phyloP scores from a whole-genome alignment of 2,329 filamentous ascomycete genomes.

The Beauveria caledonica region DNA sequence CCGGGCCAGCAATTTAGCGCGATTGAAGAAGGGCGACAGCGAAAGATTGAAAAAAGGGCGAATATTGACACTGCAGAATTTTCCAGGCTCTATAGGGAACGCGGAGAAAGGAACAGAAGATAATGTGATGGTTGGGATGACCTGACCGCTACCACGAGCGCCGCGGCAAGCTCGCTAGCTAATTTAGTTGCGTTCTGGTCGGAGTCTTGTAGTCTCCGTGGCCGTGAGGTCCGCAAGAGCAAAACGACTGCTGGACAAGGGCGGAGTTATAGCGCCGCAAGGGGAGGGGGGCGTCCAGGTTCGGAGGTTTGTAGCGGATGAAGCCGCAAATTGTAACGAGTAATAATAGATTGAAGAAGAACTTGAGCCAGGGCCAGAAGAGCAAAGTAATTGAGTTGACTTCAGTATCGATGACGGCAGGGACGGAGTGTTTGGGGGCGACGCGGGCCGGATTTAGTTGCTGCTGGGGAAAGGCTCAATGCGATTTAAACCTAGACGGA shows the following conservation, averaged over 20 bases:
- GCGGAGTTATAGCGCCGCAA: background rate
- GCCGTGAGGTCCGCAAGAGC: conserved; percentile 3
- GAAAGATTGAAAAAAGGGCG: background rate
- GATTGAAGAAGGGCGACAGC: background rate
- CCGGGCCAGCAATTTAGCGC: background rate
- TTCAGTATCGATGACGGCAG: background rate
- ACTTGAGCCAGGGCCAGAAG: background rate
- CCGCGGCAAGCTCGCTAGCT: background rate
- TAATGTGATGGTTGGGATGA: background rate
- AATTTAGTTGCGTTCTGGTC: background rate
- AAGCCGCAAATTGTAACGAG: background rate
- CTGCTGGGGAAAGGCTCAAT: background rate
- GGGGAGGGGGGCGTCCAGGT: background rate
- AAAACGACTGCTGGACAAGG: background rate
- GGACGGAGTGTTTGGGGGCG: background rate
- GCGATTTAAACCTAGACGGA: background rate
- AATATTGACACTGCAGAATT: too few species aligned
- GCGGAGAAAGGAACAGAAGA: background rate
- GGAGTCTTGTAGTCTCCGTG: conserved; percentile 6
- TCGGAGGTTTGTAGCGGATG: background rate
- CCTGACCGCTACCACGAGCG: background rate
- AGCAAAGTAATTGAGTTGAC: background rate
- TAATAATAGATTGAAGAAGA: background rate
- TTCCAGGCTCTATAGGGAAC: too few species aligned
- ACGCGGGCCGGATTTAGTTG: background rate